These are phyloP conservation scores for Miscanthus lutarioriparius DNA, from an alignment of 176 grass and related monocot species.

Conservation along the genomic window DNA sequence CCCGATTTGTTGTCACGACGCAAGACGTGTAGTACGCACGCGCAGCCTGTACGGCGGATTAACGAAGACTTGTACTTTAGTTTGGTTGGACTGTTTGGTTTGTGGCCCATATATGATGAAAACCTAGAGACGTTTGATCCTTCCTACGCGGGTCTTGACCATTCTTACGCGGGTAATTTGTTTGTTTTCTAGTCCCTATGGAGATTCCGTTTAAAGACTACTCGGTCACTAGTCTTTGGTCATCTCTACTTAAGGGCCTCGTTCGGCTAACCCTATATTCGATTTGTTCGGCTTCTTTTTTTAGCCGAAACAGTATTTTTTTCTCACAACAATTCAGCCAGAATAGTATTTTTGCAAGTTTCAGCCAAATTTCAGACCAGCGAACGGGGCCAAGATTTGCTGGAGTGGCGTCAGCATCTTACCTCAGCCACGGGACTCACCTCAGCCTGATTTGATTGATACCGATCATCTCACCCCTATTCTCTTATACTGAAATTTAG, in stretches of 20 bases:
- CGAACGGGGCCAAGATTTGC: no score
- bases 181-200: not conserved
- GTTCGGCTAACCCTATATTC: no score
- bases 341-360: no score
- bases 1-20: not conserved
- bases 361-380: no score
- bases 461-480: not conserved
- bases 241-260: not conserved
- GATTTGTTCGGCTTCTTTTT: no score
- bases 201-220: not conserved
- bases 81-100: no score
- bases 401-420: not conserved
- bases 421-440: not conserved
- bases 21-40: not conserved
- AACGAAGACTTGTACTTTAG: not conserved
- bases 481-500: no score
- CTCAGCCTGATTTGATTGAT: not conserved
- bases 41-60: not conserved
- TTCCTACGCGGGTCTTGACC: not conserved
- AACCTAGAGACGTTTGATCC: no score
- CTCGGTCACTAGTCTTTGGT: not conserved
- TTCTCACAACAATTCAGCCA: no score
- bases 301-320: no score
- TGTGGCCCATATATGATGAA: no score
- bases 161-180: not conserved